Evolutionary conservation across 2,329 filamentous ascomycete genomes (phyloP).

Genomic region (Parastagonospora nodorum): DNA sequence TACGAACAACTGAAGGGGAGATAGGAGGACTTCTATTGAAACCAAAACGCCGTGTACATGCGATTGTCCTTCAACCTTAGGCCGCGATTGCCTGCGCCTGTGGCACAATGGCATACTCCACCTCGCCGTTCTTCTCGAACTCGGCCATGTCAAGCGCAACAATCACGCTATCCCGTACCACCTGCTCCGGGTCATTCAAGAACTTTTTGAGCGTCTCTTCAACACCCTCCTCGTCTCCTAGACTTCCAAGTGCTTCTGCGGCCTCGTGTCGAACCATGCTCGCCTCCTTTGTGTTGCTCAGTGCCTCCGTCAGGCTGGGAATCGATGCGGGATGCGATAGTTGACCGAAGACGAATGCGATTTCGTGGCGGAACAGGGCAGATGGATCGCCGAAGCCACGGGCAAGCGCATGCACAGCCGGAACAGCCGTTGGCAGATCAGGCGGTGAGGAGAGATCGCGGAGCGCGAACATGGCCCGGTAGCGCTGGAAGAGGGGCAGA

Average conservation of each 20-base stretch:
- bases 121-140: conserved; percentile 85
- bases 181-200: conserved; percentile 86
- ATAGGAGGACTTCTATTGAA: not conserved
- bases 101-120: conserved; percentile 91
- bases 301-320: conserved; percentile 77
- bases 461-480: conserved; percentile 97
- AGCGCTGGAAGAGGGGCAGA: conserved; percentile 85
- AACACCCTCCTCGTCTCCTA: conserved; percentile 92
- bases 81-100: conserved; percentile 36
- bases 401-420: conserved; percentile 85
- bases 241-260: conserved; percentile 90
- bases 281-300: conserved; percentile 79
- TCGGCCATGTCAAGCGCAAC: conserved; percentile 98
- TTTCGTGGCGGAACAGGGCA: conserved; percentile 94
- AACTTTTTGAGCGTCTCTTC: conserved; percentile 84
- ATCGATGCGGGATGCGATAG: conserved; percentile 96
- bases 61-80: conserved; percentile 16
- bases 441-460: conserved; percentile 94
- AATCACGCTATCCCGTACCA: conserved; percentile 92
- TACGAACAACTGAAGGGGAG: conserved; percentile 64
- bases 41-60: conserved; percentile 34
- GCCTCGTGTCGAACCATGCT: conserved; percentile 99
- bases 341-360: conserved; percentile 98
- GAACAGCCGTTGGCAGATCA: conserved; percentile 83
- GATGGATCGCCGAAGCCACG: conserved; percentile 84